Base-by-base conservation (phyloP, 164 flowering plant genomes). In the Magnolia changhungtana region DNA sequence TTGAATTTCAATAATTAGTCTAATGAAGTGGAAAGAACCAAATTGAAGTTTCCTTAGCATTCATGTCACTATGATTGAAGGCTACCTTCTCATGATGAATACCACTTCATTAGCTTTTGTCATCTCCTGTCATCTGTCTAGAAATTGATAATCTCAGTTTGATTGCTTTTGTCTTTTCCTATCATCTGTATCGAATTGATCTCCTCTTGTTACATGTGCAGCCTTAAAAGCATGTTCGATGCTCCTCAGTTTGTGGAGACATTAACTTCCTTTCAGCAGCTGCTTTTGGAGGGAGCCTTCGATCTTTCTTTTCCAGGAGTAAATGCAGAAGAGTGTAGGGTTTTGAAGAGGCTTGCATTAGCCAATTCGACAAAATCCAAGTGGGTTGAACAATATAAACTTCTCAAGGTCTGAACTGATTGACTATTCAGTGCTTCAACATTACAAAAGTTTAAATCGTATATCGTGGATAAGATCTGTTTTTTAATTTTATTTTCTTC, bases 201-300 rank as follows among this genome's bases (percentile, higher is more conserved):
- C 50, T 82, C 20, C 63, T 73, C 2, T 78, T 69, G 24, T 78
- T 72, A 50, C 51, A 18, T 79, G 9, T 85, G 84, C 88, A 93
- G 97, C 86, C 89, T 95, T 75, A 84, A 78, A 81, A 82, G 83
- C 86, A 88, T 95, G 93, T 95, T 95, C 73, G 88, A 81, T 61
- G 87, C 95, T 85, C 77, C 80, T 74, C 87, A 86, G 21, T 93
- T 95, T 81, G 81, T 78, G 85, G 95, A 93, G 82, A 83, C 86
- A 77, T 52, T 92, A 55, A 84, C 84, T 69, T 86, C 85, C 77
- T 93, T 90, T 79, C 95, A 93, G 84, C 82, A 86, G 67, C 83
- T 96, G 74, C 92, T 92, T 72, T 85, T 84, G 4, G 97, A 91
- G 77, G 99, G 96, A 50, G 80, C 92, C 71, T 88, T 91, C 78